These are phyloP conservation scores for Paramyrothecium roridum DNA, from an alignment of 2,329 filamentous ascomycete genomes.

Conservation along the genomic window DNA sequence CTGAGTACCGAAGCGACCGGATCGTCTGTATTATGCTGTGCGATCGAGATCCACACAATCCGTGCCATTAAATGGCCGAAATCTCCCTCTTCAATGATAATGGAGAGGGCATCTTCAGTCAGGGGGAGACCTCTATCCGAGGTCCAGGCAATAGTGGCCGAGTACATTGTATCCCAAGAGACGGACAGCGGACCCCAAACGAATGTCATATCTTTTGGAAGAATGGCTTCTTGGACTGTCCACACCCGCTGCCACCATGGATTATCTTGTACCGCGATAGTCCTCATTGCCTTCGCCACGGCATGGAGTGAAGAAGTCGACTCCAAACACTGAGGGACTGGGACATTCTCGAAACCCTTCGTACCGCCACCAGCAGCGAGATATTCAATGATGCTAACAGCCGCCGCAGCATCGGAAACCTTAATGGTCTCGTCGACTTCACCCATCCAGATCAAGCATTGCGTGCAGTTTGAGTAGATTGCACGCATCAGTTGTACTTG, in stretches of 20 bases:
- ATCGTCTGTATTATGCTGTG: neutral
- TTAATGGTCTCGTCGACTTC: neutral
- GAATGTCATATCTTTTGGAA: neutral
- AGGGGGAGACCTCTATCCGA: neutral
- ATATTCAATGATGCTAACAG: neutral
- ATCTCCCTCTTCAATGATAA: neutral
- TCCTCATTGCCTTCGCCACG: neutral
- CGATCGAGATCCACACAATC: neutral
- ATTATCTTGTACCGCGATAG: neutral
- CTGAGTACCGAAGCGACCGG: neutral
- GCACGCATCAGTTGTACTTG: constrained; percentile 9
- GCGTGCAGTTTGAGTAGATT: constrained; percentile 11
- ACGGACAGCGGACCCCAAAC: neutral
- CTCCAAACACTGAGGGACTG: neutral
- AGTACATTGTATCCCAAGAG: neutral
- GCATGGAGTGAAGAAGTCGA: neutral
- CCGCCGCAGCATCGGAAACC: neutral
- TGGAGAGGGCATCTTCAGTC: neutral
- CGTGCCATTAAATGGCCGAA: neutral
- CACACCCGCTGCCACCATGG: neutral
- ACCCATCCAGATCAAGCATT: constrained; percentile 13
- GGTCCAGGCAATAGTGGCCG: neutral
- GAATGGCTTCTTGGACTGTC: constrained; percentile 1
- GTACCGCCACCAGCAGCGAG: neutral
- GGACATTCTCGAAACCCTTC: neutral